These are phyloP conservation scores for Tolypocladium sp. DNA, from an alignment of 2,329 filamentous ascomycete species.

Conservation along the genomic window DNA sequence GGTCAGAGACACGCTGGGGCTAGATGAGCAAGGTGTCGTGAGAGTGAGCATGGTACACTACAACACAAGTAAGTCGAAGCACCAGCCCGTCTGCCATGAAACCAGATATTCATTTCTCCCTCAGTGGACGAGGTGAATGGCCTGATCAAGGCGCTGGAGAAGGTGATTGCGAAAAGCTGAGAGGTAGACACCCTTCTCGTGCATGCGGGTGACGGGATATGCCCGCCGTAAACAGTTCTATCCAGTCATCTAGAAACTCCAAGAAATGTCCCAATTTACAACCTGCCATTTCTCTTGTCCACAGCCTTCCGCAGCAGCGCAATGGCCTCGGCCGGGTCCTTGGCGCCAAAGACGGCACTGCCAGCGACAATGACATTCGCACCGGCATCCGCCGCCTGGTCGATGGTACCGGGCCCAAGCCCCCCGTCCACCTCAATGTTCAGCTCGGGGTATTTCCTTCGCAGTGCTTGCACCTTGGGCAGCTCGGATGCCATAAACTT, in stretches of 20 bases:
- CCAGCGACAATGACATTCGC: slow-evolving; percentile 98
- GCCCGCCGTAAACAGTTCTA: background rate
- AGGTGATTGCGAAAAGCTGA: slow-evolving; percentile 13
- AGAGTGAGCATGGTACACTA: slow-evolving; percentile 67
- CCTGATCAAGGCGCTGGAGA: slow-evolving; percentile 43
- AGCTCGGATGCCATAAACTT: slow-evolving; percentile 97
- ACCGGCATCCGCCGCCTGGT: slow-evolving; percentile 87
- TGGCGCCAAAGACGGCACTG: slow-evolving; percentile 88
- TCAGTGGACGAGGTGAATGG: slow-evolving; percentile 46
- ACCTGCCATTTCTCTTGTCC: slow-evolving; percentile 43
- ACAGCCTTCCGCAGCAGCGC: slow-evolving; percentile 71
- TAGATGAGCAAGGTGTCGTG: slow-evolving; percentile 52
- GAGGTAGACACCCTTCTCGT: background rate
- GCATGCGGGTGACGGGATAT: background rate
- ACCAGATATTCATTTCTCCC: background rate
- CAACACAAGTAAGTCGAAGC: slow-evolving; percentile 49
- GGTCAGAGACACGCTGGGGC: slow-evolving; percentile 46
- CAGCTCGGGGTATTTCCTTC: slow-evolving; percentile 76
- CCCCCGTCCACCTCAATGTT: slow-evolving; percentile 98
- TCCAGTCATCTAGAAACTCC: background rate
- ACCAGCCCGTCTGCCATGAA: background rate
- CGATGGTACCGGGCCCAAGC: slow-evolving; percentile 78
- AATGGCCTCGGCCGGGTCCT: slow-evolving; percentile 83
- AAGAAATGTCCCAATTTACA: slow-evolving; percentile 12
- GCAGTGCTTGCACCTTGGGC: slow-evolving; percentile 81